phyloP scores from a whole-genome alignment of 1,139 yeast genomes.

The Tardiomyces blankii region DNA sequence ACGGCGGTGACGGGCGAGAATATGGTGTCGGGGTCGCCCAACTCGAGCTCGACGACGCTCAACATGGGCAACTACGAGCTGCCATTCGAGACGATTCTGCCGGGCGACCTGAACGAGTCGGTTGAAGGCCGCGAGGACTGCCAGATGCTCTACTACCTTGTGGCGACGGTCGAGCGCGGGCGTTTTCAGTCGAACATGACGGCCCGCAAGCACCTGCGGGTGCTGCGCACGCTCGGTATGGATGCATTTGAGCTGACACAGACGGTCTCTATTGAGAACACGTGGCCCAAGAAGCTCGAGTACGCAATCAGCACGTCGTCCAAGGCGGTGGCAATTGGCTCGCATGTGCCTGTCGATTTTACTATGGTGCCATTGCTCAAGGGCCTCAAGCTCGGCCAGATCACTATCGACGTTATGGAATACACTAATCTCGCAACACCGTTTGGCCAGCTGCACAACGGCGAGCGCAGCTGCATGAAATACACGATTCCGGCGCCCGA shows the following conservation, averaged over 20 bases:
- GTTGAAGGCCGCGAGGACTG: slow-evolving; percentile 88
- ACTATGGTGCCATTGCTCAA: slow-evolving; percentile 70
- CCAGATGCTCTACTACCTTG: slow-evolving; percentile 62
- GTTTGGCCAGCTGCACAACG: slow-evolving; percentile 35
- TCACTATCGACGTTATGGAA: slow-evolving; percentile 59
- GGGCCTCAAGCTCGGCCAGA: slow-evolving; percentile 66
- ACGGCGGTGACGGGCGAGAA: slow-evolving; percentile 18
- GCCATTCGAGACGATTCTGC: slow-evolving; percentile 77
- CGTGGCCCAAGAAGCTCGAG: slow-evolving; percentile 94
- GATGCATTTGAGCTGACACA: slow-evolving; percentile 85
- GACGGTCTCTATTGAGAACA: slow-evolving; percentile 87
- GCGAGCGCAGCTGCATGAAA: slow-evolving; percentile 36
- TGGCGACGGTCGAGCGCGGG: slow-evolving; percentile 76
- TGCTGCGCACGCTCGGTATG: slow-evolving; percentile 80
- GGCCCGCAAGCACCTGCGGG: slow-evolving; percentile 66
- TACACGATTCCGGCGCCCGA: slow-evolving; percentile 32
- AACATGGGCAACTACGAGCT: slow-evolving; percentile 79
- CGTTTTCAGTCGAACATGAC: slow-evolving; percentile 55
- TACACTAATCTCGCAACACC: slow-evolving; percentile 14
- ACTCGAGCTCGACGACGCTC: slow-evolving; percentile 19
- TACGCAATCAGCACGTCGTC: slow-evolving; percentile 80
- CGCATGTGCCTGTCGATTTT: slow-evolving; percentile 58
- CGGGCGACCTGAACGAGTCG: slow-evolving; percentile 79
- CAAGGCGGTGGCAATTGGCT: slow-evolving; percentile 85
- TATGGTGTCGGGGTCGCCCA: slow-evolving; percentile 3